A percentile compares a stretch with the other conserved stretches of the same genome.
Evolutionary conservation across 176 grass and related monocot species (phyloP).

Genomic region (Ensete ventricosum): DNA sequence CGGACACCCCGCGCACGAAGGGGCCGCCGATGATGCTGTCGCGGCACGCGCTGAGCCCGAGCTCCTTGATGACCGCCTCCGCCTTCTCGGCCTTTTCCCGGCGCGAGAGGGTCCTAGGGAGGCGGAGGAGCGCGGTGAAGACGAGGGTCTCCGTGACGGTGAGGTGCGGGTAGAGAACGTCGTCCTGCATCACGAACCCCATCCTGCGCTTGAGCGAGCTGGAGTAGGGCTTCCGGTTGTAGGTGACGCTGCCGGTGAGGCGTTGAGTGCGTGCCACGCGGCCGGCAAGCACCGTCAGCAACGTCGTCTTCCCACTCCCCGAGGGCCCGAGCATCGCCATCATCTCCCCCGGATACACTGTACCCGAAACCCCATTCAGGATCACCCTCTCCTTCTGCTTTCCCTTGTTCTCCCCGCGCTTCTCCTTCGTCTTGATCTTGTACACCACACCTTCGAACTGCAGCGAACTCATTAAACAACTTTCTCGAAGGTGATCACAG

Average conservation of each 20-base stretch:
- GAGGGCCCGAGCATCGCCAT: conserved; percentile 41
- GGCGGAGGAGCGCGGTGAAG: conserved; percentile 43
- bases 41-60: conserved; percentile 29
- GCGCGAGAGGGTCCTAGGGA: conserved; percentile 23
- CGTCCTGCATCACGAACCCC: conserved; percentile 45
- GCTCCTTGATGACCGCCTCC: conserved; percentile 26
- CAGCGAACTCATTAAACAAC: neutral
- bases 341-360: conserved; percentile 38
- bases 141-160: conserved; percentile 38
- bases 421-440: conserved; percentile 24
- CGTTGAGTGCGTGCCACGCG: conserved; percentile 1
- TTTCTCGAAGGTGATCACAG: no score
- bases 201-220: conserved; percentile 31
- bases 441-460: conserved; percentile 40
- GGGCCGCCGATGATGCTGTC: conserved; percentile 33
- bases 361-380: conserved; percentile 30
- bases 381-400: conserved; percentile 14
- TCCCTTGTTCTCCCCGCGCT: neutral
- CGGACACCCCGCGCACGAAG: conserved; percentile 35
- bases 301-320: conserved; percentile 44
- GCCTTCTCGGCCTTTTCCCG: conserved; percentile 26
- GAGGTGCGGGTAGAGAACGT: conserved; percentile 44
- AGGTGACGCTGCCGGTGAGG: conserved; percentile 30
- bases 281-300: conserved; percentile 33
- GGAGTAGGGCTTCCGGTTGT: conserved; percentile 31